Evolutionary conservation across 2,329 filamentous ascomycete genomes (phyloP).

Genomic region (Fusarium armeniacum): DNA sequence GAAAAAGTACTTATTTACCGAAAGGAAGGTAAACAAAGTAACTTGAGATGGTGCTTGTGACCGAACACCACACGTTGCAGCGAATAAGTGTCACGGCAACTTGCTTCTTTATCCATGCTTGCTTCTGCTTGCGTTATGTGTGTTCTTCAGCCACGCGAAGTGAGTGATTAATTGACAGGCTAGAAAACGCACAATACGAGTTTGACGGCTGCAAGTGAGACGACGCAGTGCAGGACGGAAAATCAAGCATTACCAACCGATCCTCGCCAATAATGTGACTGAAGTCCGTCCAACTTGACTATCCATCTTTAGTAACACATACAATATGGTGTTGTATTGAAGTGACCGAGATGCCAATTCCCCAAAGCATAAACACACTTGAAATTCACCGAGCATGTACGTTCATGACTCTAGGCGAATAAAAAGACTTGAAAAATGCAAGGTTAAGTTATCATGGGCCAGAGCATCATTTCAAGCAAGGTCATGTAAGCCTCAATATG

Average conservation of each 20-base stretch:
- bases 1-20: background rate
- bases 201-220: constrained; percentile 37
- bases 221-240: constrained; percentile 11
- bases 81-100: constrained; percentile 30
- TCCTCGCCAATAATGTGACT: constrained; percentile 29
- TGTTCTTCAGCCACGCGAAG: constrained; percentile 30
- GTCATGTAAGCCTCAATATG: constrained; percentile 1
- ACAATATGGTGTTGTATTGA: background rate
- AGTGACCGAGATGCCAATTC: background rate
- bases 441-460: background rate
- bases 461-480: background rate
- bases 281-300: constrained; percentile 23
- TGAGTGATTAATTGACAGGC: constrained; percentile 31
- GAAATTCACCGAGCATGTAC: background rate
- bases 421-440: background rate
- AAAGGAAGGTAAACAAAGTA: constrained; percentile 1
- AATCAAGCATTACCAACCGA: constrained; percentile 30
- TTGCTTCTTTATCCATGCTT: constrained; percentile 33
- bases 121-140: constrained; percentile 25
- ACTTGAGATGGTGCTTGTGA: background rate
- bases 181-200: constrained; percentile 12
- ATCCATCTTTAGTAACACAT: constrained; percentile 18
- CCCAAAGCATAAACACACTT: background rate
- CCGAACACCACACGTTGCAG: constrained; percentile 23
- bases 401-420: background rate